Evolutionary conservation across 257 asterid species (phyloP).

Genomic region (Salvia hispanica): DNA sequence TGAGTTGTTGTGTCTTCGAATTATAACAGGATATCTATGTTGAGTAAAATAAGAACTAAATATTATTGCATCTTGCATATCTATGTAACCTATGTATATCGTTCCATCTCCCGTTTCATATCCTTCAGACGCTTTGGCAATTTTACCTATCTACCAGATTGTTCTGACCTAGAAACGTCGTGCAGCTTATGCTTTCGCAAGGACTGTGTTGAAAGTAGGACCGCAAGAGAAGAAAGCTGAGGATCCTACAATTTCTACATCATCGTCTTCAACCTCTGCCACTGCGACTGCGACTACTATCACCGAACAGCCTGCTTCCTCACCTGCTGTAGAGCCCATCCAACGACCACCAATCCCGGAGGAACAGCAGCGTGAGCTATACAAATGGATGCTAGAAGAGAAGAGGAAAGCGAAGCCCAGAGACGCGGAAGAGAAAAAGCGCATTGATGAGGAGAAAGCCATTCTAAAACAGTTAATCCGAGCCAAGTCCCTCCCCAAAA

Average conservation of each 20-base stretch:
- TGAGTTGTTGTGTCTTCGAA: conserved; percentile 1
- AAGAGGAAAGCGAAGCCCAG: conserved; percentile 72
- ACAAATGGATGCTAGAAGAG: conserved; percentile 85
- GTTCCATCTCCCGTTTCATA: neutral
- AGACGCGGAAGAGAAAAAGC: conserved; percentile 71
- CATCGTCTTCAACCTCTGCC: conserved; percentile 35
- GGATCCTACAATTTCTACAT: conserved; percentile 37
- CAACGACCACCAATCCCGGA: conserved; percentile 62
- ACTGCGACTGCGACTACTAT: conserved; percentile 26
- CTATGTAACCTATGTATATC: neutral
- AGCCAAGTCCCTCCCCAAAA: conserved; percentile 57
- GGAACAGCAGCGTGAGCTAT: conserved; percentile 70
- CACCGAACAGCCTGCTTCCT: conserved; percentile 35
- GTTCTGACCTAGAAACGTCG: conserved; percentile 17
- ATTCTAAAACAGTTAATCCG: conserved; percentile 77
- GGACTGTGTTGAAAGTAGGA: conserved; percentile 53
- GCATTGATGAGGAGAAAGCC: conserved; percentile 87
- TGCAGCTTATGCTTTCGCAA: conserved; percentile 64
- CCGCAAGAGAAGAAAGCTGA: conserved; percentile 39
- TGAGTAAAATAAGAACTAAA: neutral
- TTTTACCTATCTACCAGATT: neutral
- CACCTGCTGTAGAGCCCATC: conserved; percentile 40
- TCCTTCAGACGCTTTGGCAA: neutral
- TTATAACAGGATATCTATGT: neutral
- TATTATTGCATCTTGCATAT: neutral